phyloP scores from a whole-genome alignment of 345 rosid species.

The Aquilaria yunnanensis region DNA sequence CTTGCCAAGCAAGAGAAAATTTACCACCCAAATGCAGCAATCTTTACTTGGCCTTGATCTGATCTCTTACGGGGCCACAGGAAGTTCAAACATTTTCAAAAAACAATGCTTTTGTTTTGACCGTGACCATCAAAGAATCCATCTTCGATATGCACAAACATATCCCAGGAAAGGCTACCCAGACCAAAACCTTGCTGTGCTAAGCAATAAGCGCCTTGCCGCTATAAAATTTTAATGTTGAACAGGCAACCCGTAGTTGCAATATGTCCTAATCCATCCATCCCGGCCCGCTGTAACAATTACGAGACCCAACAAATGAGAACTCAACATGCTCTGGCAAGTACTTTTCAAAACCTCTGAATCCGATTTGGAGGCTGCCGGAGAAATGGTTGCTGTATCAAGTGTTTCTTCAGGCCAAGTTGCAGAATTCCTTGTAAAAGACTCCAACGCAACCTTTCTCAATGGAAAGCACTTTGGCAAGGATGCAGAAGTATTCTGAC shows the following conservation, averaged over 20 bases:
- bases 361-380: conserved; percentile 27
- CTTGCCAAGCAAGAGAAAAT: no score
- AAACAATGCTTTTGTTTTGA: no score
- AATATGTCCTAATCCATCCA: conserved; percentile 53
- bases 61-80: no score
- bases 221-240: conserved; percentile 7
- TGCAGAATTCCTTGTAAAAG: conserved; percentile 35
- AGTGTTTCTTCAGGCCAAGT: conserved; percentile 73
- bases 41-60: no score
- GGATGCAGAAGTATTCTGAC: conserved; percentile 21
- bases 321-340: conserved; percentile 33
- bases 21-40: no score
- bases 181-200: not conserved
- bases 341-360: conserved; percentile 42
- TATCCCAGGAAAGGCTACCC: not conserved
- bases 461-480: conserved; percentile 40
- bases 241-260: conserved; percentile 56
- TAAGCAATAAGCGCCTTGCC: no score
- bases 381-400: conserved; percentile 21
- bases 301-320: conserved; percentile 62
- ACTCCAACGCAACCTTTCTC: conserved; percentile 36
- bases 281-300: conserved; percentile 56
- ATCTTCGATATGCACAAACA: not conserved
- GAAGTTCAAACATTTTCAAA: no score
- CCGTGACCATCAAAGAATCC: not conserved